phyloP scores from a whole-genome alignment of 768 basidiomycete genomes.

The Suillus spraguei region DNA sequence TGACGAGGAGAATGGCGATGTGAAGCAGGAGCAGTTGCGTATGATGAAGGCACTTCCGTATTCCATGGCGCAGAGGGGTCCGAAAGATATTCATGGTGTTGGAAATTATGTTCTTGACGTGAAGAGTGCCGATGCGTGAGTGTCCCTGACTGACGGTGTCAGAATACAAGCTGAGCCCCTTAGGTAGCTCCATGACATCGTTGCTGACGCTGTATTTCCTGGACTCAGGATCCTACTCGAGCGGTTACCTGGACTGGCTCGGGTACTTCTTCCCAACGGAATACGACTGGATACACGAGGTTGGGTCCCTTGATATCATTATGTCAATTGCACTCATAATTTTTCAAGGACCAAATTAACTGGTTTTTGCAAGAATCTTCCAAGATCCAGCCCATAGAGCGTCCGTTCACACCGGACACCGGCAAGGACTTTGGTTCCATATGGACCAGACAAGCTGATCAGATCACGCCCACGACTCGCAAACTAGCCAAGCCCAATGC shows the following conservation, averaged over 20 bases:
- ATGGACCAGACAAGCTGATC: conserved; percentile 66
- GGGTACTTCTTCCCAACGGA: conserved; percentile 64
- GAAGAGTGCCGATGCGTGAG: conserved; percentile 80
- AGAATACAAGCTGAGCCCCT: conserved; percentile 11
- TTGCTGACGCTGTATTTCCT: conserved; percentile 91
- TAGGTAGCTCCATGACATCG: conserved; percentile 78
- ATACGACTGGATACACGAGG: conserved; percentile 85
- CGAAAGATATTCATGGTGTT: conserved; percentile 82
- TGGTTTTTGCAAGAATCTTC: conserved; percentile 91
- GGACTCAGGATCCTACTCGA: conserved; percentile 82
- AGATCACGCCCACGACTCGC: conserved; percentile 54
- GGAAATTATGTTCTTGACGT: conserved; percentile 93
- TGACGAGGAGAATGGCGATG: conserved; percentile 72
- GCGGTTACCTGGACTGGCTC: conserved; percentile 59
- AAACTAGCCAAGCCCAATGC: conserved; percentile 92
- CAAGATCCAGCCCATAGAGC: conserved; percentile 70
- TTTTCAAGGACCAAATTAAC: conserved; percentile 68
- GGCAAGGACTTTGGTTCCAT: conserved; percentile 65
- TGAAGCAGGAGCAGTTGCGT: conserved; percentile 65
- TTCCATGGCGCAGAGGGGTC: conserved; percentile 79
- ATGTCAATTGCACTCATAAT: background rate
- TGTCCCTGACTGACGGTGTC: conserved; percentile 17
- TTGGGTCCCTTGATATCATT: conserved; percentile 28
- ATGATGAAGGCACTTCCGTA: conserved; percentile 84
- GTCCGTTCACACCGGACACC: conserved; percentile 83